Conservation (phyloP, 805 yeast genomes). For the Saccharomyces mikatae region DNA sequence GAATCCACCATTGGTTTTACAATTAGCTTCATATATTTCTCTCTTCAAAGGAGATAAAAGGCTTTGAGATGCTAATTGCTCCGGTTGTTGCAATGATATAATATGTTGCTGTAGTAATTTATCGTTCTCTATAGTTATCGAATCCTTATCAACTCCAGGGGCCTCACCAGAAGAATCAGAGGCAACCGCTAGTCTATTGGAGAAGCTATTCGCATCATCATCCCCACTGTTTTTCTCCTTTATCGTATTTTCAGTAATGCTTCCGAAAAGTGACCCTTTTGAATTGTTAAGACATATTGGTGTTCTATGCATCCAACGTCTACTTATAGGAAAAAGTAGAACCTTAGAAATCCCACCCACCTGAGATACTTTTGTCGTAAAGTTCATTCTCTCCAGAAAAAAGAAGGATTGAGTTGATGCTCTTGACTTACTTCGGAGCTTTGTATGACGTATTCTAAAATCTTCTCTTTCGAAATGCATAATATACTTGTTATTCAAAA, state of each 20-base stretch:
- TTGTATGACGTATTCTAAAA: not conserved
- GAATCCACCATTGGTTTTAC: slow-evolving; percentile 53
- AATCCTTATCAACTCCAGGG: slow-evolving; percentile 17
- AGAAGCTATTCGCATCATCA: slow-evolving; percentile 15
- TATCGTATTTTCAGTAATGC: slow-evolving; percentile 13
- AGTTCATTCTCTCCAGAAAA: not conserved
- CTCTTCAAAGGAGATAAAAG: slow-evolving; percentile 65
- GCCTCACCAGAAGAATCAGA: slow-evolving; percentile 15
- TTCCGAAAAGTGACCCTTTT: slow-evolving; percentile 16
- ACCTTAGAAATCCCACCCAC: not conserved
- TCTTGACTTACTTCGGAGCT: not conserved
- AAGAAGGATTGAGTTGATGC: not conserved
- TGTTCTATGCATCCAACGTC: not conserved
- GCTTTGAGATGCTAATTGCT: slow-evolving; percentile 47
- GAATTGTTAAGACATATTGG: not conserved
- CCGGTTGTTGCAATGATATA: slow-evolving; percentile 34
- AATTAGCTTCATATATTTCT: slow-evolving; percentile 53
- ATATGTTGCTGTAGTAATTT: slow-evolving; percentile 40
- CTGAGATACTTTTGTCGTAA: not conserved
- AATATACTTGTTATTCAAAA: not conserved
- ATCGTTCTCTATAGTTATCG: slow-evolving; percentile 31
- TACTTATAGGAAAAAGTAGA: not conserved
- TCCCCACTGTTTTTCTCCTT: slow-evolving; percentile 1
- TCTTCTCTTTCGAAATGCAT: not conserved
- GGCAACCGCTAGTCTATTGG: slow-evolving; percentile 19